Base-by-base conservation (phyloP, 2,329 filamentous ascomycete genomes). In the Diaporthe caulivora region DNA sequence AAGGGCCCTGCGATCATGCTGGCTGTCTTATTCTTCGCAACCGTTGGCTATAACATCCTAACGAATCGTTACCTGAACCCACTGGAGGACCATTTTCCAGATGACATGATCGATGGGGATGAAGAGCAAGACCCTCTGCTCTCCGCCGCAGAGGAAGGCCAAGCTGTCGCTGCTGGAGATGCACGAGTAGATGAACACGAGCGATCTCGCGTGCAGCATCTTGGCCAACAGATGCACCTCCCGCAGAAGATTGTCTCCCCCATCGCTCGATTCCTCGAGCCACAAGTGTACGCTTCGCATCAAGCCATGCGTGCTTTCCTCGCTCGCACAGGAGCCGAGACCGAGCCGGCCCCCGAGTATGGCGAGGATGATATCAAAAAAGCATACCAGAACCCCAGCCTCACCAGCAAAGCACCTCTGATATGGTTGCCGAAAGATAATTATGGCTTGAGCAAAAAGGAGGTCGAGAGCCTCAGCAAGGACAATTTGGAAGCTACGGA, bases 11-110 rank as follows among this genome's bases (percentile, higher is more conserved):
- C 67, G 21, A 57, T 73, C 21, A 40, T 75, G 44, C 31, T 69
- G 11, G 24, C 37, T 53, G 37, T 75, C 5, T 55, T 75, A 4
- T 75, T 75, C 31, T 37, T 71, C 21, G 54, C 65, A 13, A 75
- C 71, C 3, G 40, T 75, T 47, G 54, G 24, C 13, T 75, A 75
- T 40, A 40, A 73, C 26, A 24, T 75, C 13, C 40, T 71, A 18
- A 75, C 71, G 9, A 75, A 75, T 13, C 71, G 71, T 34, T 73
- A 71, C 51, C 71, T 75, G 17, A 75, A 73, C 21, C 71, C 74
- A 2, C 67, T 75, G 2, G 74, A 75, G 60, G 74, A 75, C 49
- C 74, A 75, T 47, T 75, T 75, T 29, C 71, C 74, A 5, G 58
- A 73, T 11, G 40, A 62, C 18, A 47, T 75, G 51, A 24, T 31